Evolutionary conservation across 345 rosid species (phyloP).

Genomic region (Nasturtium officinale): DNA sequence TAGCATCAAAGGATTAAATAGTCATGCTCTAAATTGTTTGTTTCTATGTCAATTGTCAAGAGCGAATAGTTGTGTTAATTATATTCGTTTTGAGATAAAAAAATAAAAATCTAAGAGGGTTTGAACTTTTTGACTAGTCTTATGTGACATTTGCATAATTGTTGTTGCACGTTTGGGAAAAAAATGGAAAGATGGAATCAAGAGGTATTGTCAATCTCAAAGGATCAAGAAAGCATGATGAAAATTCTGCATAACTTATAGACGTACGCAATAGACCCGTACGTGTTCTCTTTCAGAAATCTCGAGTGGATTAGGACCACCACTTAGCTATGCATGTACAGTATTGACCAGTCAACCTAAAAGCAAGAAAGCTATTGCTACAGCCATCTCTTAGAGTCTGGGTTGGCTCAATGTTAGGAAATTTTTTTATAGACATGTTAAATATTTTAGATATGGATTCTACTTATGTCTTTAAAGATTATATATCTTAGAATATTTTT

Average conservation of each 20-base stretch:
- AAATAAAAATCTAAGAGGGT: conserved; percentile 15
- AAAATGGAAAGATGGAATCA: conserved; percentile 11
- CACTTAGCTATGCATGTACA: conserved; percentile 33
- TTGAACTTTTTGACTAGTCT: conserved; percentile 35
- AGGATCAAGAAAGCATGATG: conserved; percentile 25
- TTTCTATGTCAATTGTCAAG: conserved; percentile 11
- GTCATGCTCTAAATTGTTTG: conserved; percentile 2
- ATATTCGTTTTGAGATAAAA: conserved; percentile 17
- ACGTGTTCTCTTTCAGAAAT: conserved; percentile 36
- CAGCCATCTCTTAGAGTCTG: not conserved
- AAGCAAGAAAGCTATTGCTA: conserved; percentile 3
- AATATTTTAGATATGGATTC: not conserved
- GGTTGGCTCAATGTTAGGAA: not conserved
- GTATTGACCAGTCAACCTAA: conserved; percentile 40
- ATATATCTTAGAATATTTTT: too few species aligned
- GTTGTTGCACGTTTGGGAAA: conserved; percentile 18
- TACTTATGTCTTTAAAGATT: too few species aligned
- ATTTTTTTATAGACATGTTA: too few species aligned
- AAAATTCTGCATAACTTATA: conserved; percentile 6
- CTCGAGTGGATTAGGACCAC: conserved; percentile 44
- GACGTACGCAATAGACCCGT: conserved; percentile 30
- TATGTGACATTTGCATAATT: conserved; percentile 19
- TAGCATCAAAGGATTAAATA: conserved; percentile 1
- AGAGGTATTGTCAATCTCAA: conserved; percentile 19
- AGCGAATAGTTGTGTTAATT: not conserved